Percentiles rank a stretch among this genome's conserved stretches.
Evolutionary conservation across 768 basidiomycete genomes (phyloP).

Genomic region (Hericium erinaceus): DNA sequence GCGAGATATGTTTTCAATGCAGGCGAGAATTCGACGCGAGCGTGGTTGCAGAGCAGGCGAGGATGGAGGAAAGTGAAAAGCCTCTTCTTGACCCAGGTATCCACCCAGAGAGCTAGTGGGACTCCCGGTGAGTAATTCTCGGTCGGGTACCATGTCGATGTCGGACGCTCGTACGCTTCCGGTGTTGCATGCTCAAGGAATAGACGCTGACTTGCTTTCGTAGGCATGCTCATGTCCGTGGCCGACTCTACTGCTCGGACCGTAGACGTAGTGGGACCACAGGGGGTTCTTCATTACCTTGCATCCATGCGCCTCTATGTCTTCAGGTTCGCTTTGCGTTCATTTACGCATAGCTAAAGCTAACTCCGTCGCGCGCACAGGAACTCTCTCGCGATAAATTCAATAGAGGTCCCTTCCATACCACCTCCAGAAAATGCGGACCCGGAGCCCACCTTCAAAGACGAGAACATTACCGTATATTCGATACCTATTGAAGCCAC

Average conservation of each 20-base stretch:
- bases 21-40: slow-evolving; percentile 71
- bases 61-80: slow-evolving; percentile 60
- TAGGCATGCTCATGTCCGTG: slow-evolving; percentile 72
- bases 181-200: not conserved
- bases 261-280: slow-evolving; percentile 62
- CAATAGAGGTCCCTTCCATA: slow-evolving; percentile 32
- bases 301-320: slow-evolving; percentile 64
- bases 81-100: slow-evolving; percentile 63
- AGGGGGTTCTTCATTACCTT: slow-evolving; percentile 59
- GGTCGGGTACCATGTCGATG: not conserved
- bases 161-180: not conserved
- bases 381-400: slow-evolving; percentile 39
- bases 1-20: slow-evolving; percentile 85
- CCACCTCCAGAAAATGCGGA: slow-evolving; percentile 17
- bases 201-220: slow-evolving; percentile 7
- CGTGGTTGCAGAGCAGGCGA: slow-evolving; percentile 58
- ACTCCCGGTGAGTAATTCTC: slow-evolving; percentile 49
- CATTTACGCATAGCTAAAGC: too few species aligned
- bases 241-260: slow-evolving; percentile 58
- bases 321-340: slow-evolving; percentile 41
- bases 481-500: slow-evolving; percentile 37
- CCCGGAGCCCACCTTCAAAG: slow-evolving; percentile 42
- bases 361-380: slow-evolving; percentile 22
- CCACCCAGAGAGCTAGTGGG: slow-evolving; percentile 57
- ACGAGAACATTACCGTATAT: slow-evolving; percentile 58